These are phyloP conservation scores for Vaccinium myrtillus DNA, from an alignment of 148 eudicot genomes.

Conservation along the genomic window DNA sequence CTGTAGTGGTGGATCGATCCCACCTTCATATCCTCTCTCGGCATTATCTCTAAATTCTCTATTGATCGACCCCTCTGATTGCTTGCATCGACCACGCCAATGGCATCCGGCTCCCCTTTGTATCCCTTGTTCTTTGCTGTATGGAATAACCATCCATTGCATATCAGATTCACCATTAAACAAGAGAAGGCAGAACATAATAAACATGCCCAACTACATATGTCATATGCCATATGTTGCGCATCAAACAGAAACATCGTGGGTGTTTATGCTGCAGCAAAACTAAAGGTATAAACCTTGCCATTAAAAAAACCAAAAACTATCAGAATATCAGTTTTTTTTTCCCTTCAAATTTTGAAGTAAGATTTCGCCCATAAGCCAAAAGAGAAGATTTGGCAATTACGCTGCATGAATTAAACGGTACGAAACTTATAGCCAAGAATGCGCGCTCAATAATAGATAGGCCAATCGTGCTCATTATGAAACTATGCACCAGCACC, in stretches of 20 bases:
- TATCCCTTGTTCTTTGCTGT: conserved; percentile 53
- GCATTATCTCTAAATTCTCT: conserved; percentile 40
- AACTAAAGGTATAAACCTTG: not conserved
- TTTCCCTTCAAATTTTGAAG: not conserved
- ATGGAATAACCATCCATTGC: conserved; percentile 12
- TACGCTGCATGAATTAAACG: not conserved
- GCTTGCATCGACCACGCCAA: conserved; percentile 15
- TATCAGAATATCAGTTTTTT: too few species aligned
- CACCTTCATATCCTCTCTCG: conserved; percentile 35
- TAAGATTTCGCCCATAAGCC: not conserved
- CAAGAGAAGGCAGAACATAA: not conserved
- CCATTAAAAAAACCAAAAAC: not conserved
- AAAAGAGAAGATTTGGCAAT: not conserved
- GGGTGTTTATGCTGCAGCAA: not conserved
- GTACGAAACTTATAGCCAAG: not conserved
- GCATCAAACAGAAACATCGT: not conserved
- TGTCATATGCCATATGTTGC: not conserved
- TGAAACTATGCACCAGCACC: too few species aligned
- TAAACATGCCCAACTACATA: not conserved
- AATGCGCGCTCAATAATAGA: too few species aligned
- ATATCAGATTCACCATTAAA: not conserved
- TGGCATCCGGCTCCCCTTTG: not conserved
- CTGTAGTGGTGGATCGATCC: conserved; percentile 37
- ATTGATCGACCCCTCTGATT: conserved; percentile 27
- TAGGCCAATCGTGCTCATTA: too few species aligned